Evolutionary conservation across 495 filamentous ascomycete genomes (phyloP), one percentile per base, ranked within the genome.

Genomic region (Neurospora cerealis): DNA sequence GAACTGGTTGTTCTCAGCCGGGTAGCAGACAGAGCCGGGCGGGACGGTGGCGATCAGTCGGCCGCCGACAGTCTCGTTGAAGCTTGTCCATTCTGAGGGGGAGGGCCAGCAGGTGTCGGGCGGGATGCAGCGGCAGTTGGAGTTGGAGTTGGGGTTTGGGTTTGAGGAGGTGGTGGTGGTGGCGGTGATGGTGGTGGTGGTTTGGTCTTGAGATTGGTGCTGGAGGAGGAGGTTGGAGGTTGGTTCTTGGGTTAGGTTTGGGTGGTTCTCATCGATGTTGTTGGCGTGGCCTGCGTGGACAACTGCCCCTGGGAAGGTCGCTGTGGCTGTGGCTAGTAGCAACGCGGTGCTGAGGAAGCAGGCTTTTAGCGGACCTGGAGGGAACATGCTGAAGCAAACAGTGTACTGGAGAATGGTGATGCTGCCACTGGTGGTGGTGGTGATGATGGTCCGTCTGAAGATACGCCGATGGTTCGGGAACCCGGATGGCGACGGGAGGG

Each of bases 81-180:
- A 78, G 5, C 75, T 13, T 0, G 60, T 46, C 86, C 86, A 88
- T 4, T 76, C 60, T 17, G 60, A 24, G 2, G 75, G 13, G 0
- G 78, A 77, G 0, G 88, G 87, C 88, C 87, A 89, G 39, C 78
- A 72, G 2, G 71, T n/a, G 70, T 89, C 87, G 5, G 83, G 82
- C 1, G 88, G 88, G 71, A 88, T 85, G 71, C 83, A 78, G 73
- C 86, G 86, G 84, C 88, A 89, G 34, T 19, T 62, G 32, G 24
- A 28, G 24, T 28, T 28, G 24, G 24, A 28, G 24, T 28, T 28
- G 24, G 24, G 24, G 24, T 28, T 28, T 28, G 32, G 32, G 32
- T 34, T 34, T 34, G 32, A 34, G 32, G 32, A 2, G 32, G 2
- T 34, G 2, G 32, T 34, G 32, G 32, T 34, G 32, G 46, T 2